Conservation (phyloP, 176 grass and related monocot genomes). For the Ananas comosus region DNA sequence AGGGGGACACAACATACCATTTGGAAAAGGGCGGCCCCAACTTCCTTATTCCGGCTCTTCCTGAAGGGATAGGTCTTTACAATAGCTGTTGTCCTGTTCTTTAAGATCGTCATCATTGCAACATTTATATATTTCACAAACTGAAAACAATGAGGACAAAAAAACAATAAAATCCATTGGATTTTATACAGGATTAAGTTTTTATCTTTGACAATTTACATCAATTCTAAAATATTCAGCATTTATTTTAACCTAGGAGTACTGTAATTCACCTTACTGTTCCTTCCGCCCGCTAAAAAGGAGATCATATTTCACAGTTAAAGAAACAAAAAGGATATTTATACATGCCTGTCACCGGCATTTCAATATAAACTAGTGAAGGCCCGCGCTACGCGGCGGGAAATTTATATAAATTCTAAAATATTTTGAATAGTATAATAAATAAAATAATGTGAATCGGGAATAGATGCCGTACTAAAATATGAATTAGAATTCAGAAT, state of each 20-base stretch:
- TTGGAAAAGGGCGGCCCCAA: conserved; percentile 67
- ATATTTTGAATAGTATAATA: too few species aligned
- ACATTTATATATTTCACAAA: conserved; percentile 92
- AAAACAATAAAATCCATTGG: background rate
- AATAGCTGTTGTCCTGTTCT: conserved; percentile 74
- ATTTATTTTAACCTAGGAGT: background rate
- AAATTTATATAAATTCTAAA: too few species aligned
- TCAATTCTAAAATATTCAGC: background rate
- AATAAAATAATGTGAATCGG: too few species aligned
- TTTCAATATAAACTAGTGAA: conserved; percentile 70
- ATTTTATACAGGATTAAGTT: background rate
- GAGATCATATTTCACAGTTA: background rate
- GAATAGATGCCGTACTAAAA: too few species aligned
- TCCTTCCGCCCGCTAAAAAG: background rate
- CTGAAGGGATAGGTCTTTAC: conserved; percentile 68
- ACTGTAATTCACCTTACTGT: background rate
- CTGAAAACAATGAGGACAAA: conserved; percentile 21
- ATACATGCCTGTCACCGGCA: conserved; percentile 83
- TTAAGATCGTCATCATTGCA: conserved; percentile 85
- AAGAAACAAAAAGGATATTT: conserved; percentile 27
- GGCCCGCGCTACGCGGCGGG: too few species aligned
- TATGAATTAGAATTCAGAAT: too few species aligned
- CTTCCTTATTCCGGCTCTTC: conserved; percentile 61
- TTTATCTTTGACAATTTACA: background rate
- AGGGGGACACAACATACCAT: conserved; percentile 43